Conservation (phyloP, 2,329 filamentous ascomycete genomes). For the Aspergillus quadricinctus region DNA sequence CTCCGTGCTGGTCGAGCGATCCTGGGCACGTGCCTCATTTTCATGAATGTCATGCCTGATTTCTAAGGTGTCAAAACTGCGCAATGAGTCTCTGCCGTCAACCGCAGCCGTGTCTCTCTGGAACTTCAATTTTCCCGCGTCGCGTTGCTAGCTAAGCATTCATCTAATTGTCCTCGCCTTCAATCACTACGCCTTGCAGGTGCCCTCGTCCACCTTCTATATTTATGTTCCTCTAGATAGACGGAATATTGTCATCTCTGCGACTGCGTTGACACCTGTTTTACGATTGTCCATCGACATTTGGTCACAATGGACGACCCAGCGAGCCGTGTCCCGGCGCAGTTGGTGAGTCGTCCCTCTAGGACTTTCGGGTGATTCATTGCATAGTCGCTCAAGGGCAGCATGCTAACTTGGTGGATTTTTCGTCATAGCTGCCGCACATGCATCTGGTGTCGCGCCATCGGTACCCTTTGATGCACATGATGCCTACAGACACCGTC, state of each 20-base stretch:
- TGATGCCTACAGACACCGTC: slow-evolving; percentile 69
- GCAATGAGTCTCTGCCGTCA: slow-evolving; percentile 3
- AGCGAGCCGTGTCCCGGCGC: slow-evolving; percentile 41
- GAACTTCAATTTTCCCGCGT: slow-evolving; percentile 35
- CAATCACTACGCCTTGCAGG: background rate
- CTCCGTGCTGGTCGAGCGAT: background rate
- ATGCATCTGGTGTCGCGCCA: slow-evolving; percentile 84
- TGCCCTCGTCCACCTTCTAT: background rate
- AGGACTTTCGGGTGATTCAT: slow-evolving; percentile 5
- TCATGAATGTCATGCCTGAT: slow-evolving; percentile 8
- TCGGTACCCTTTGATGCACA: slow-evolving; percentile 69
- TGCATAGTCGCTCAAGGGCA: background rate
- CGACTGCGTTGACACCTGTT: slow-evolving; percentile 9
- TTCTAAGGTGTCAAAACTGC: slow-evolving; percentile 19
- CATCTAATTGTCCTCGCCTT: background rate
- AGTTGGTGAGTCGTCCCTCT: slow-evolving; percentile 37
- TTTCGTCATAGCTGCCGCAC: slow-evolving; percentile 64
- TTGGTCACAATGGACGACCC: slow-evolving; percentile 43
- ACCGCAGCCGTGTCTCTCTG: slow-evolving; percentile 13
- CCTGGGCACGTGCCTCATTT: slow-evolving; percentile 9
- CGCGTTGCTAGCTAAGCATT: slow-evolving; percentile 20
- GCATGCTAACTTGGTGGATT: slow-evolving; percentile 7
- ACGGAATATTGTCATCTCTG: background rate
- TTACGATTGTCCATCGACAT: slow-evolving; percentile 13
- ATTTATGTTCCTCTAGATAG: background rate